Conservation (phyloP, 352 stramenopile genomes). For the Pythium rishiriense region DNA sequence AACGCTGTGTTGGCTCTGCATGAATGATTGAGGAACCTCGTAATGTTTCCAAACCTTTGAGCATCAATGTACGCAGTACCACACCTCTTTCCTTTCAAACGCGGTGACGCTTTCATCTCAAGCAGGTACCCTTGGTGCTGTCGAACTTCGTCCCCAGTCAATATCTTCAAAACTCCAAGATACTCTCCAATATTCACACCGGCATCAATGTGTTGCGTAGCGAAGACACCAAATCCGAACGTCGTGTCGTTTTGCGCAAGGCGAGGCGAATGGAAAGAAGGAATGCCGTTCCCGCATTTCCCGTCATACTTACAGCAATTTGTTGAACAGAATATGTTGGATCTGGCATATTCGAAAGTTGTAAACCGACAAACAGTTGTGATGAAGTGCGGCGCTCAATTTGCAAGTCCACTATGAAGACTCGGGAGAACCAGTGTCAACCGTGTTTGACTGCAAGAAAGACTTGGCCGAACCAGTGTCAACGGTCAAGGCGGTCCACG, state of each 20-base stretch:
- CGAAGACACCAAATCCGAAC: slow-evolving; percentile 2
- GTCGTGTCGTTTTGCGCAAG: not conserved
- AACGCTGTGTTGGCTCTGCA: slow-evolving; percentile 10
- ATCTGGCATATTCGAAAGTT: not conserved
- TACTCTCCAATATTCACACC: slow-evolving; percentile 13
- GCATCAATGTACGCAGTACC: slow-evolving; percentile 10
- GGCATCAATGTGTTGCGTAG: not conserved
- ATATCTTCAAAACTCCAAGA: slow-evolving; percentile 5
- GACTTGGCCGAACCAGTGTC: too few relatives aligned
- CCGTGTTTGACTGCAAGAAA: too few relatives aligned
- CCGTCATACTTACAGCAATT: not conserved
- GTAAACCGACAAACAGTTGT: not conserved
- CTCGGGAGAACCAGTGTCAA: too few relatives aligned
- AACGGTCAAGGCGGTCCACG: too few relatives aligned
- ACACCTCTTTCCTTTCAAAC: not conserved
- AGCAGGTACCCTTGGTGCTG: slow-evolving; percentile 2
- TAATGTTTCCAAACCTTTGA: slow-evolving; percentile 4
- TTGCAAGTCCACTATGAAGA: too few relatives aligned
- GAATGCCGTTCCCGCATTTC: not conserved
- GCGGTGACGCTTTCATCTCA: not conserved
- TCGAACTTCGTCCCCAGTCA: not conserved
- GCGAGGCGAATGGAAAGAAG: not conserved
- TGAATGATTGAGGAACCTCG: slow-evolving; percentile 22
- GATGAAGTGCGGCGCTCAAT: too few relatives aligned
- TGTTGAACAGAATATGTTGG: not conserved